A percentile compares a stretch with the other conserved stretches of the same genome.
Conservation (phyloP, 495 filamentous ascomycete species). For the Podospora tetraspora region DNA sequence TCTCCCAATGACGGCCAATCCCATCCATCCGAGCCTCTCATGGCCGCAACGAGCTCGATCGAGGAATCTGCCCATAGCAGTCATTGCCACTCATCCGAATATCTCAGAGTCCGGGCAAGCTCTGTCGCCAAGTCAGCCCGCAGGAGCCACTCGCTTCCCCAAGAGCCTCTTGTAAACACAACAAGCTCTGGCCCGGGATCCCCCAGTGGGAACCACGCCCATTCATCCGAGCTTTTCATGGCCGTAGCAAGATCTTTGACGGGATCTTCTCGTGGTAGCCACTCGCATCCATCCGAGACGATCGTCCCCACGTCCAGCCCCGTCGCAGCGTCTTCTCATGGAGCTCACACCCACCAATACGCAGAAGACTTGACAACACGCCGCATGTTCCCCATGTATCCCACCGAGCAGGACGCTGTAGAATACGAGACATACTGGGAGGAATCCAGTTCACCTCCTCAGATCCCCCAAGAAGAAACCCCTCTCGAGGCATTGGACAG, state of each 20-base stretch:
- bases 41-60: conserved; percentile 7
- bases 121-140: background rate
- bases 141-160: background rate
- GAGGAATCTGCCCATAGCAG: background rate
- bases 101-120: background rate
- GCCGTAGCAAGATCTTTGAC: background rate
- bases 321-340: background rate
- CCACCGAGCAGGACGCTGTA: conserved; percentile 4
- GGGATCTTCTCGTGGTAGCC: background rate
- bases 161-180: background rate
- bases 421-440: background rate
- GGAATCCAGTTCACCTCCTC: conserved; percentile 4
- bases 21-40: conserved; percentile 18
- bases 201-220: background rate
- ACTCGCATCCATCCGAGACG: background rate
- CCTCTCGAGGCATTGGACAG: background rate
- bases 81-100: background rate
- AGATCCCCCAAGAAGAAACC: conserved; percentile 14
- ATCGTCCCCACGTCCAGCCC: conserved; percentile 11
- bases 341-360: background rate
- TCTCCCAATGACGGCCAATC: too few relatives aligned
- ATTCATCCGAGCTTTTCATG: background rate
- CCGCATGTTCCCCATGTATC: conserved; percentile 12
- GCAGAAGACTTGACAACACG: background rate
- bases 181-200: background rate